Evolutionary conservation across 345 rosid genomes (phyloP).

Genomic region (Populus pruinosa): DNA sequence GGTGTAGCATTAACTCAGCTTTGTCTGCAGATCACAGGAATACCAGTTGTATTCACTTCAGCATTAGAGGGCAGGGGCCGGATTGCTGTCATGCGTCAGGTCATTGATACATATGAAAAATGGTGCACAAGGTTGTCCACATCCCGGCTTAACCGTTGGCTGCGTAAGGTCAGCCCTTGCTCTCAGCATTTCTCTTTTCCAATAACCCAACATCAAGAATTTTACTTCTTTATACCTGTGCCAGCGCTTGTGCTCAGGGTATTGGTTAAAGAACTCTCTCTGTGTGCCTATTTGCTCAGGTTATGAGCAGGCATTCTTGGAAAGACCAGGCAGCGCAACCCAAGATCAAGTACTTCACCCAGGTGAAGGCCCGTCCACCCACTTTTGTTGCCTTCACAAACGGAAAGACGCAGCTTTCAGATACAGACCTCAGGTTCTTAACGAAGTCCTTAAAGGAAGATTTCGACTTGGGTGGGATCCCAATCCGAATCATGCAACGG

Average conservation of each 20-base stretch:
- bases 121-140: slow-evolving; percentile 92
- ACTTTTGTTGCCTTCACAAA: slow-evolving; percentile 84
- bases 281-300: slow-evolving; percentile 34
- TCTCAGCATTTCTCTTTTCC: background rate
- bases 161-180: slow-evolving; percentile 56
- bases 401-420: slow-evolving; percentile 61
- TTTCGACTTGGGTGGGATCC: slow-evolving; percentile 87
- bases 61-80: slow-evolving; percentile 90
- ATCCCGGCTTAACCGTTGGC: slow-evolving; percentile 88
- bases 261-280: background rate
- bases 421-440: slow-evolving; percentile 72
- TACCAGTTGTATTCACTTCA: slow-evolving; percentile 79
- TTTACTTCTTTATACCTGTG: no score
- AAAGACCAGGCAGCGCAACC: slow-evolving; percentile 82
- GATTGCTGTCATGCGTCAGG: slow-evolving; percentile 65
- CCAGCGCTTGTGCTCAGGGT: background rate
- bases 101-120: slow-evolving; percentile 64
- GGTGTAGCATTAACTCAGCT: slow-evolving; percentile 6
- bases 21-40: slow-evolving; percentile 63
- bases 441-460: slow-evolving; percentile 88
- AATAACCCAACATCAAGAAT: background rate
- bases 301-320: slow-evolving; percentile 97
- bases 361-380: slow-evolving; percentile 97
- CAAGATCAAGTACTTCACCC: slow-evolving; percentile 91
- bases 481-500: slow-evolving; percentile 83